Evolutionary conservation across 495 filamentous ascomycete genomes (phyloP), one percentile per base, ranked within the genome.

Genomic region (Hyaloscypha bicolor): DNA sequence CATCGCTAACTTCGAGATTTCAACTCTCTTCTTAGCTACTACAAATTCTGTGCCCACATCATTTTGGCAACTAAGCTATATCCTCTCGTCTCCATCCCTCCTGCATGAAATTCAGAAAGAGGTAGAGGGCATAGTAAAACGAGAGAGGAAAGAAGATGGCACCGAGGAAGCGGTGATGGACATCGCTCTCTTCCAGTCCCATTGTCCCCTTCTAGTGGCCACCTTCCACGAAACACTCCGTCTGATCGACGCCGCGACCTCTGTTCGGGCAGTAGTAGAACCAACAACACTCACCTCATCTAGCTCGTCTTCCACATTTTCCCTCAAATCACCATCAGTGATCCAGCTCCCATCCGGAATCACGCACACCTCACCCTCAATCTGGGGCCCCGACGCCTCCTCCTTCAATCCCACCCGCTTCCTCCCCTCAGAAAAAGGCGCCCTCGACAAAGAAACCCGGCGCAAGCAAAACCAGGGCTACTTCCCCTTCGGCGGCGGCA

Each of bases 401-500:
- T 51, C 48, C 9, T 86, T 85, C 63, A 79, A 83, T 32, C 72
- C 77, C 0, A 30, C 37, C 14, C 77, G 84, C 37, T 86, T 85
- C 69, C 37, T 69, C 9, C 45, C 55, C 8, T 35, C 8, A 9
- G 51, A 42, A 8, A 62, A 62, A 62, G 32, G 30, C 22, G 22
- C 45, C 9, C 33, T 69, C 19, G 37, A 39, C 12, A 64, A 69
- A 55, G 55, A 55, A 29, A 60, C 58, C 2, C 55, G 33, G 33
- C 14, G 37, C 11, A 60, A 69, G 42, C 76, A 75, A 16, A 68
- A 73, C 0, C 56, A 64, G 52, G 67, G 67, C 42, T 86, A 84
- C 72, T 72, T 83, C 9, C 80, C 80, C 9, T 88, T 87, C 71
- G 84, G 85, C 19, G 85, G 85, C 14, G 85, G 85, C 51, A 81